phyloP scores from a whole-genome alignment of 495 filamentous ascomycete genomes.

The Neurospora intermedia region DNA sequence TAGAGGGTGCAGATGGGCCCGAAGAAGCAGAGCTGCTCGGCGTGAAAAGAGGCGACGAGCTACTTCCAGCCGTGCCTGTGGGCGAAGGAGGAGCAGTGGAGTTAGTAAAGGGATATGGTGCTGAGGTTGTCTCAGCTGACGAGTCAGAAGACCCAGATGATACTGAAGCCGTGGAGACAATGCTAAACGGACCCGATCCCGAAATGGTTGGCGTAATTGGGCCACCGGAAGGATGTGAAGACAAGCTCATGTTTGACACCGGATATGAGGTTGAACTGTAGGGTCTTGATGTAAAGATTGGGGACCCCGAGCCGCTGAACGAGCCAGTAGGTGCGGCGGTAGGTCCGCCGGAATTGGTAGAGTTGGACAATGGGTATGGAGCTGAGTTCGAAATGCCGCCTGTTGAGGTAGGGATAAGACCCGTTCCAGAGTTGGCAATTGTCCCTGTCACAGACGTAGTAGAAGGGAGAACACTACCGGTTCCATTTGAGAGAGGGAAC shows the following conservation, averaged over 20 bases:
- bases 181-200: background rate
- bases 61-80: background rate
- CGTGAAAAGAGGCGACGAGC: background rate
- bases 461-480: background rate
- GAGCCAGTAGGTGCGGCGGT: conserved; percentile 13
- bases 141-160: conserved; percentile 1
- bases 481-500: conserved; percentile 1
- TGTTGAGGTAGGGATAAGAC: background rate
- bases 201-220: background rate
- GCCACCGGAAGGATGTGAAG: conserved; percentile 3
- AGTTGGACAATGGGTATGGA: conserved; percentile 19
- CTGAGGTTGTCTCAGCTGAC: conserved; percentile 2
- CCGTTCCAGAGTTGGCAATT: background rate
- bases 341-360: conserved; percentile 8
- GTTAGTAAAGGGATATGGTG: conserved; percentile 14
- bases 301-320: background rate
- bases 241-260: conserved; percentile 10
- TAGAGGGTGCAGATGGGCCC: background rate
- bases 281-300: background rate
- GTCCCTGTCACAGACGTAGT: conserved; percentile 3
- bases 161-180: background rate
- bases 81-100: conserved; percentile 5
- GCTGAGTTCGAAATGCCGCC: conserved; percentile 8
- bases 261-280: conserved; percentile 12
- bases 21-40: background rate